Evolutionary conservation across 2,329 filamentous ascomycete species (phyloP), one percentile per base, ranked within the genome.

Genomic region (Rosellinia necatrix): DNA sequence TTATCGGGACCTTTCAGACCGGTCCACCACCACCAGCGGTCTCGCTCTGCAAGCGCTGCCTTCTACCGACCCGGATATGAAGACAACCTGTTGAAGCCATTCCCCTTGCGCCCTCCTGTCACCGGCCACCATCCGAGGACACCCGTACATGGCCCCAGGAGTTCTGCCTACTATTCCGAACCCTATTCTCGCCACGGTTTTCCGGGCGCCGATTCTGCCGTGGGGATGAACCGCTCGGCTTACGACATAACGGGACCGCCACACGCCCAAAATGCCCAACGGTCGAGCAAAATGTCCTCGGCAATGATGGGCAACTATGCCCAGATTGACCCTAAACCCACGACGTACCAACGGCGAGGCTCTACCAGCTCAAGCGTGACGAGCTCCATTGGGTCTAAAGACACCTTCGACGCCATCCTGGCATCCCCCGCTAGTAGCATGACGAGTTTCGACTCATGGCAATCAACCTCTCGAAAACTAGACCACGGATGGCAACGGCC

Each of bases 361-460:
- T 59, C 64, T 2, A 67, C 53, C 38, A 66, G 58, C 58, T 63
- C 62, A 6, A 63, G 61, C 49, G 40, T 56, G 17, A 62, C 69
- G 51, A 71, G 68, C 56, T 68, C 66, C 1, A 56, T 62, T 24
- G 57, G 62, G 46, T 65, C 65, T 10, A 65, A 65, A 15, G 65
- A 68, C 7, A 71, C 66, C 43, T 66, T 68, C 49, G 69, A 72
- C 32, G 63, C 62, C 6, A 67, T 66, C 24, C 63, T 71, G 41
- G 58, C 64, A 17, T 70, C 64, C 37, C 70, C 69, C 13, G 56
- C 65, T 7, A 74, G 72, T 35, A 76, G 69, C 58, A 71, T 68
- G 56, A 72, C 73, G 38, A 76, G 72, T 61, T 69, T 76, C 56
- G 77, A 76, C 8, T 74, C 74, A 3, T 72, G 72, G 62, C 72